These are phyloP conservation scores for Neoboletus subvelutipes DNA, from an alignment of 768 basidiomycete species.

Conservation along the genomic window DNA sequence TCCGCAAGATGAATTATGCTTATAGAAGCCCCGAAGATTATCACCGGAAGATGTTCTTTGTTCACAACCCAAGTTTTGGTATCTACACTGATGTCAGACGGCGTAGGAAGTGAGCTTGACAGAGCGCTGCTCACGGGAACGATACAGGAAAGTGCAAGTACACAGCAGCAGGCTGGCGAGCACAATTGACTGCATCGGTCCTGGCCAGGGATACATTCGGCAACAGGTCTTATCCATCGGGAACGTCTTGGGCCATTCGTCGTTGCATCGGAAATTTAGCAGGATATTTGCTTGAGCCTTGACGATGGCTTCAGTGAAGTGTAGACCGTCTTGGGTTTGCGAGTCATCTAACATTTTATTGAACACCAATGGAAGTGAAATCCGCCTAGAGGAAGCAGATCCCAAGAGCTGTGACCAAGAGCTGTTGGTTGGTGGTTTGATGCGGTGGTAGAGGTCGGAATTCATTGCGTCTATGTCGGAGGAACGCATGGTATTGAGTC, in stretches of 20 bases:
- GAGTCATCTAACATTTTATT: conserved; percentile 74
- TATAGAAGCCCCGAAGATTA: conserved; percentile 66
- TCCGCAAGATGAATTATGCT: conserved; percentile 77
- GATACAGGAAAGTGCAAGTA: conserved; percentile 49
- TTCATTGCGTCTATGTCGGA: conserved; percentile 92
- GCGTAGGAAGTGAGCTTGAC: conserved; percentile 8
- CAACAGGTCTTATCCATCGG: conserved; percentile 82
- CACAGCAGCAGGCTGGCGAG: conserved; percentile 46
- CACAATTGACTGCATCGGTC: conserved; percentile 53
- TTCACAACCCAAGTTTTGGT: conserved; percentile 16
- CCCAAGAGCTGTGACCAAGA: conserved; percentile 32
- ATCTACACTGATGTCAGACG: conserved; percentile 17
- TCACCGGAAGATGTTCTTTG: conserved; percentile 37
- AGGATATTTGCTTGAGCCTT: conserved; percentile 74
- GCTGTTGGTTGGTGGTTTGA: conserved; percentile 38
- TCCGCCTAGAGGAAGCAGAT: conserved; percentile 28
- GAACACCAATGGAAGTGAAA: conserved; percentile 74
- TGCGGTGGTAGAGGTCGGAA: conserved; percentile 72
- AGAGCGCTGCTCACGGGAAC: conserved; percentile 28
- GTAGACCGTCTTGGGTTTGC: conserved; percentile 82
- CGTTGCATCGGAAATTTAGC: conserved; percentile 80
- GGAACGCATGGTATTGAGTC: conserved; percentile 66
- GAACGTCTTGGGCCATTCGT: conserved; percentile 56
- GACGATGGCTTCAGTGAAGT: conserved; percentile 65
- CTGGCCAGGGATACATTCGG: conserved; percentile 68